These are phyloP conservation scores for Diplotaxis tenuifolia DNA, from an alignment of 345 rosid genomes.

Conservation along the genomic window DNA sequence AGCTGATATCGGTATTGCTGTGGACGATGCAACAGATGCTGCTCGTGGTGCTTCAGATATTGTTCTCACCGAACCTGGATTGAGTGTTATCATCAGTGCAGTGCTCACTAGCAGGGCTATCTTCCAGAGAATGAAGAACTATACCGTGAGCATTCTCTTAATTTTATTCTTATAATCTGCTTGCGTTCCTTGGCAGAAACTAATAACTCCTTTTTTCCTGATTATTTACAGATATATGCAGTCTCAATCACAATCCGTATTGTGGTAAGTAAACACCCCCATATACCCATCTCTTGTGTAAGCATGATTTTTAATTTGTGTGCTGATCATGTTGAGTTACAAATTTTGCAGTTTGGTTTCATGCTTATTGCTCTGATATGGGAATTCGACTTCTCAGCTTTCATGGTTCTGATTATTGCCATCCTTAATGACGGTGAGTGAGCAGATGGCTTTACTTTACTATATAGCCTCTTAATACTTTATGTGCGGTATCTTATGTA, in stretches of 20 bases:
- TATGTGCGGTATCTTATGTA: constrained; percentile 18
- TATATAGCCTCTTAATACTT: neutral
- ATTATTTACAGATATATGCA: constrained; percentile 36
- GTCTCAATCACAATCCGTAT: constrained; percentile 53
- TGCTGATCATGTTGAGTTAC: constrained; percentile 15
- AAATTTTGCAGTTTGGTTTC: constrained; percentile 42
- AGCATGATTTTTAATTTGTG: neutral
- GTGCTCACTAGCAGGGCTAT: constrained; percentile 93
- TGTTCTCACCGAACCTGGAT: constrained; percentile 87
- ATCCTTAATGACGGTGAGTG: constrained; percentile 91
- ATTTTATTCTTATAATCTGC: neutral
- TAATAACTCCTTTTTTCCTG: constrained; percentile 4
- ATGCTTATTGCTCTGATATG: constrained; percentile 48
- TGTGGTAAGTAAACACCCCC: constrained; percentile 33
- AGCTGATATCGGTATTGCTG: constrained; percentile 93
- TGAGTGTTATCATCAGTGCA: constrained; percentile 88
- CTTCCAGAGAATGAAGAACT: constrained; percentile 92
- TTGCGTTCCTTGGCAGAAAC: constrained; percentile 8
- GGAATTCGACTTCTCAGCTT: constrained; percentile 56
- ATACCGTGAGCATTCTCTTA: constrained; percentile 50
- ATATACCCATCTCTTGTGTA: neutral
- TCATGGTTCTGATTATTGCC: constrained; percentile 96
- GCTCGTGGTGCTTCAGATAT: constrained; percentile 91
- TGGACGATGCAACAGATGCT: constrained; percentile 91
- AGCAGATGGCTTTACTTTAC: constrained; percentile 26